Conservation (phyloP, 2,329 filamentous ascomycete species). For the Penicillium sp. region DNA sequence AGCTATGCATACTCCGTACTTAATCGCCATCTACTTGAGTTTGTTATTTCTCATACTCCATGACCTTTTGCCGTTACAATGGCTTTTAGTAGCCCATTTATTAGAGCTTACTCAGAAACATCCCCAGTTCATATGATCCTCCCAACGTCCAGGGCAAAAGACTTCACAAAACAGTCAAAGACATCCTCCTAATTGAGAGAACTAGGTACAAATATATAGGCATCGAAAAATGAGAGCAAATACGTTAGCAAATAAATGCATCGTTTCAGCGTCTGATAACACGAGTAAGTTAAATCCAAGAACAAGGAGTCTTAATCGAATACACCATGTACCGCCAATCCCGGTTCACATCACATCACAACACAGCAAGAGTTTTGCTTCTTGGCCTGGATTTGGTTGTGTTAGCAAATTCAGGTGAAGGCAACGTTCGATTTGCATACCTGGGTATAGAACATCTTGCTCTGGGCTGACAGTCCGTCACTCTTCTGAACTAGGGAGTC, state of each 20-base stretch:
- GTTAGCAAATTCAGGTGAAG: not conserved
- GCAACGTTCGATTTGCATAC: constrained; percentile 38
- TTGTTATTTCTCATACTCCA: no score
- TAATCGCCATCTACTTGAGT: not conserved
- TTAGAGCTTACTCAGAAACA: not conserved
- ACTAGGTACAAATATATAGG: not conserved
- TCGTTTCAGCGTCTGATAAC: constrained; percentile 14
- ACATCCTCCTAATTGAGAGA: not conserved
- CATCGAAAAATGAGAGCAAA: not conserved
- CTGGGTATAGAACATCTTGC: constrained; percentile 93
- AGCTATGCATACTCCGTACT: no score
- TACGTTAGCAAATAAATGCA: constrained; percentile 4
- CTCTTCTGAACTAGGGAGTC: constrained; percentile 92
- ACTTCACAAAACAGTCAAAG: not conserved
- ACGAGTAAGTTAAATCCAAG: constrained; percentile 14
- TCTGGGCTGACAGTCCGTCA: constrained; percentile 82
- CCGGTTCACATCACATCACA: constrained; percentile 61
- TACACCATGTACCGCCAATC: not conserved
- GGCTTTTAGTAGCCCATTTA: not conserved
- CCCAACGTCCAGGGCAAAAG: not conserved
- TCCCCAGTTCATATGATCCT: not conserved
- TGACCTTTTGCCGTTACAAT: no score
- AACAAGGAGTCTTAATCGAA: constrained; percentile 1
- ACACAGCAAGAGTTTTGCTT: constrained; percentile 77
- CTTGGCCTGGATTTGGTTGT: constrained; percentile 57